Conservation (phyloP, 768 basidiomycete genomes). For the Hygrocybe coccinea region DNA sequence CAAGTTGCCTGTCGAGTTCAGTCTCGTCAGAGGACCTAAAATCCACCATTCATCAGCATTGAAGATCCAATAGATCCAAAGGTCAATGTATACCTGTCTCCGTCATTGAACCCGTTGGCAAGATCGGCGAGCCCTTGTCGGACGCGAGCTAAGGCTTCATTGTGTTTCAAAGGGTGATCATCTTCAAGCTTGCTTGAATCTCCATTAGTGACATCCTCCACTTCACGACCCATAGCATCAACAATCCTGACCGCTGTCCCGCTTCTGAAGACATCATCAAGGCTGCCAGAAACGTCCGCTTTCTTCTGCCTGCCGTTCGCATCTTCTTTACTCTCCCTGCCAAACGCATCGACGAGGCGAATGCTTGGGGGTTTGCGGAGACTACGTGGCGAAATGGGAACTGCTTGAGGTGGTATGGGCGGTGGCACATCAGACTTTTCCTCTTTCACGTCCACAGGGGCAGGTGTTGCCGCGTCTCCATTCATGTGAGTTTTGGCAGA, state of each 20-base stretch:
- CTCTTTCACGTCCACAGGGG: too few relatives aligned
- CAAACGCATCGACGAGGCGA: constrained; percentile 69
- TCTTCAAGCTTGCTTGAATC: constrained; percentile 19
- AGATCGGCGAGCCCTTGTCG: constrained; percentile 55
- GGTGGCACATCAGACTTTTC: neutral
- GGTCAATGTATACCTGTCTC: constrained; percentile 45
- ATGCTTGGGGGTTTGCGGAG: constrained; percentile 49
- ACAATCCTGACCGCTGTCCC: constrained; percentile 52
- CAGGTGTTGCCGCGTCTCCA: too few relatives aligned
- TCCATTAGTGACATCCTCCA: constrained; percentile 33
- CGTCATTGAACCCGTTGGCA: constrained; percentile 49
- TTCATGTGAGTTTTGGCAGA: too few relatives aligned
- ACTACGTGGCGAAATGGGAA: constrained; percentile 23
- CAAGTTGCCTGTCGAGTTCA: constrained; percentile 39
- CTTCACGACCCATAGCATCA: constrained; percentile 65
- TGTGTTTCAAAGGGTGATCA: constrained; percentile 33
- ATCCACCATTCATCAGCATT: neutral
- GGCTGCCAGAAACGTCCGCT: neutral
- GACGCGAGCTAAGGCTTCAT: constrained; percentile 54
- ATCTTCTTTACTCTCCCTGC: constrained; percentile 37
- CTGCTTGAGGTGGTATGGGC: constrained; percentile 16
- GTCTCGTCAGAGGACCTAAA: constrained; percentile 36
- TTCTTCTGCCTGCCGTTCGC: constrained; percentile 2
- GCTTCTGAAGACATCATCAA: constrained; percentile 20
- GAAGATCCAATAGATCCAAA: neutral